A percentile compares a stretch with the other conserved stretches of the same genome.
These are phyloP conservation scores for Aspergillus tanneri DNA, from an alignment of 2,329 filamentous ascomycete species.

Conservation along the genomic window DNA sequence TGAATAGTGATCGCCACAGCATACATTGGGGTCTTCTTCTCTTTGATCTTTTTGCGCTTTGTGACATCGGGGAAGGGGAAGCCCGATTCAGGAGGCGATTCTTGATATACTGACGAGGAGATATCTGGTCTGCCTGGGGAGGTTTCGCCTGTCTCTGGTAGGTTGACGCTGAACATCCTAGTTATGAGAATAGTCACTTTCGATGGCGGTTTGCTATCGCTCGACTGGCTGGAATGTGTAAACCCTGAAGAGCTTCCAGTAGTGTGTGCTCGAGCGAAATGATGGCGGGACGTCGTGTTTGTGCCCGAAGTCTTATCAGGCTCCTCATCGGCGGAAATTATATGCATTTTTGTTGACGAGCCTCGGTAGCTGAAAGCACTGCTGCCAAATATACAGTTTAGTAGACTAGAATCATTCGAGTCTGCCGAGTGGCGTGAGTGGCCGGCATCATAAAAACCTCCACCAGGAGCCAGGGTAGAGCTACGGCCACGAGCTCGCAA, in stretches of 20 bases:
- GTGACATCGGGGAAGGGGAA: constrained; percentile 40
- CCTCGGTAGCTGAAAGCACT: constrained; percentile 57
- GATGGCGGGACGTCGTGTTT: constrained; percentile 33
- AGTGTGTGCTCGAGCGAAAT: constrained; percentile 40
- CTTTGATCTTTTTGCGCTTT: constrained; percentile 49
- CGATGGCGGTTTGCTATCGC: constrained; percentile 42
- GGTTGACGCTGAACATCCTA: constrained; percentile 58
- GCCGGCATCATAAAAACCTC: constrained; percentile 34
- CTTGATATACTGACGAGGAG: constrained; percentile 32
- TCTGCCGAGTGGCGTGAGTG: constrained; percentile 44
- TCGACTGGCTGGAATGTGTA: constrained; percentile 22
- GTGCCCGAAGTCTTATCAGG: constrained; percentile 23
- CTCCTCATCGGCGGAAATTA: constrained; percentile 48
- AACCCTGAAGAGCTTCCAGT: constrained; percentile 36
- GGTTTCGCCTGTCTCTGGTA: constrained; percentile 47
- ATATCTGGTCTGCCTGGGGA: constrained; percentile 36
- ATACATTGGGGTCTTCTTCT: constrained; percentile 59
- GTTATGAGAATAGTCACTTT: constrained; percentile 58
- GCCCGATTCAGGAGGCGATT: constrained; percentile 35
- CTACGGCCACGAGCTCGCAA: constrained; percentile 45
- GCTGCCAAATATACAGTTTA: constrained; percentile 63
- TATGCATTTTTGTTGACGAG: constrained; percentile 62
- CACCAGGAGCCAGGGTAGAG: constrained; percentile 44
- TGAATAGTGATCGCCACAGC: constrained; percentile 59
- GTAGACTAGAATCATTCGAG: constrained; percentile 51